Evolutionary conservation across 257 asterid species (phyloP).

Genomic region (Solanum infundibuliforme): DNA sequence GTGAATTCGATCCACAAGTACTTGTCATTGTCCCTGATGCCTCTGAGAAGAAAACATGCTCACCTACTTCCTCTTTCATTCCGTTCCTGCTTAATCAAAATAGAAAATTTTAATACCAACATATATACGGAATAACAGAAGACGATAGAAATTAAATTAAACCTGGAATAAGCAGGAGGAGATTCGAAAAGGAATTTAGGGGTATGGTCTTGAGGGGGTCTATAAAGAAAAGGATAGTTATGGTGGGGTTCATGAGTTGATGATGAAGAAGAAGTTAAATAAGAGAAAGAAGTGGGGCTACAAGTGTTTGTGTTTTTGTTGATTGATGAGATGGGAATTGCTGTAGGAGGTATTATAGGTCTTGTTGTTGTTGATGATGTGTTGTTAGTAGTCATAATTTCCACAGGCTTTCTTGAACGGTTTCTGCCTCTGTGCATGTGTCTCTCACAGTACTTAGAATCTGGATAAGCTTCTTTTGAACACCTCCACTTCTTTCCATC

Average conservation of each 20-base stretch:
- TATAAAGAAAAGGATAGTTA: conserved; percentile 13
- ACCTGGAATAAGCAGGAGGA: conserved; percentile 33
- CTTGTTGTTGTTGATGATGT: conserved; percentile 8
- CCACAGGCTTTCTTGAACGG: conserved; percentile 99
- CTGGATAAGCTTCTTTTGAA: conserved; percentile 86
- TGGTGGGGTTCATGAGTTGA: neutral
- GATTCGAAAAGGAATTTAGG: conserved; percentile 35
- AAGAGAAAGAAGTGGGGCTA: neutral
- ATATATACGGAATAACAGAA: neutral
- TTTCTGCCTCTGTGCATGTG: conserved; percentile 99
- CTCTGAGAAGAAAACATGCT: conserved; percentile 43
- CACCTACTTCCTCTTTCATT: conserved; percentile 32
- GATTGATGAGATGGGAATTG: conserved; percentile 23
- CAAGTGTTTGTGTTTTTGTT: conserved; percentile 2
- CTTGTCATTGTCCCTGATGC: conserved; percentile 35
- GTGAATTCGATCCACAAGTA: conserved; percentile 10
- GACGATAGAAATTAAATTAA: neutral
- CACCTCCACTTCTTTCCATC: conserved; percentile 99
- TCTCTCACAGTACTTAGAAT: conserved; percentile 95
- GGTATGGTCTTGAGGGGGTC: conserved; percentile 19
- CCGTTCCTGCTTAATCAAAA: neutral
- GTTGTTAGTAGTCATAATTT: conserved; percentile 16
- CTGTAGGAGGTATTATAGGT: conserved; percentile 4
- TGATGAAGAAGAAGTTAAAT: neutral
- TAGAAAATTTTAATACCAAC: neutral